Evolutionary conservation across 2,329 filamentous ascomycete species (phyloP).

Genomic region (Exophiala alcalophila): DNA sequence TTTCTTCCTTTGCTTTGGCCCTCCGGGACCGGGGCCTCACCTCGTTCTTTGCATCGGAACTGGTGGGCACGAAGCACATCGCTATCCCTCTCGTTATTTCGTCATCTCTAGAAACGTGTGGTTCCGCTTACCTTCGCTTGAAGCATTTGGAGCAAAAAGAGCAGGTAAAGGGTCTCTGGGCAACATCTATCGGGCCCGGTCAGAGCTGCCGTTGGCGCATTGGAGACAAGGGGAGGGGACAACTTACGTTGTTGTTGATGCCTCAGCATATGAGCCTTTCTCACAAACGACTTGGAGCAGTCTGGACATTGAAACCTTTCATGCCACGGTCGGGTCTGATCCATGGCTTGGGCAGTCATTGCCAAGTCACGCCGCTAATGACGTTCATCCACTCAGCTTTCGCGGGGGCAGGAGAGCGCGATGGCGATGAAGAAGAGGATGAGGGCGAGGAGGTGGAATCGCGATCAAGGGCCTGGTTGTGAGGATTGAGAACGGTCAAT

Average conservation of each 20-base stretch:
- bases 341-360: slow-evolving; percentile 14
- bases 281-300: slow-evolving; percentile 22
- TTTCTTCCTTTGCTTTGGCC: slow-evolving; percentile 28
- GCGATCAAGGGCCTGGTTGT: too few species aligned
- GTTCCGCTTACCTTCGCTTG: slow-evolving; percentile 22
- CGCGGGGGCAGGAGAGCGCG: too few species aligned
- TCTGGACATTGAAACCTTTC: slow-evolving; percentile 21
- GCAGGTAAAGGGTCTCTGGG: slow-evolving; percentile 26
- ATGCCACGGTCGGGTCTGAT: slow-evolving; percentile 14
- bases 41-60: slow-evolving; percentile 27
- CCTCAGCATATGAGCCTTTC: slow-evolving; percentile 28
- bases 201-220: not conserved
- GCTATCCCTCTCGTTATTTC: not conserved
- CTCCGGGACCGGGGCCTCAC: slow-evolving; percentile 24
- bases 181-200: slow-evolving; percentile 15
- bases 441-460: too few species aligned
- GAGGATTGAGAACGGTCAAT: too few species aligned
- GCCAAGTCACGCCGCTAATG: too few species aligned
- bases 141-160: slow-evolving; percentile 28
- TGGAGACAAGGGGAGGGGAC: not conserved
- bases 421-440: too few species aligned
- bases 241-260: slow-evolving; percentile 28
- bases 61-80: slow-evolving; percentile 28
- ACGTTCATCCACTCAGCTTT: too few species aligned
- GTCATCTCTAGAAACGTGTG: not conserved